phyloP scores from a whole-genome alignment of 2,329 filamentous ascomycete genomes.

The Clonostachys rosea region DNA sequence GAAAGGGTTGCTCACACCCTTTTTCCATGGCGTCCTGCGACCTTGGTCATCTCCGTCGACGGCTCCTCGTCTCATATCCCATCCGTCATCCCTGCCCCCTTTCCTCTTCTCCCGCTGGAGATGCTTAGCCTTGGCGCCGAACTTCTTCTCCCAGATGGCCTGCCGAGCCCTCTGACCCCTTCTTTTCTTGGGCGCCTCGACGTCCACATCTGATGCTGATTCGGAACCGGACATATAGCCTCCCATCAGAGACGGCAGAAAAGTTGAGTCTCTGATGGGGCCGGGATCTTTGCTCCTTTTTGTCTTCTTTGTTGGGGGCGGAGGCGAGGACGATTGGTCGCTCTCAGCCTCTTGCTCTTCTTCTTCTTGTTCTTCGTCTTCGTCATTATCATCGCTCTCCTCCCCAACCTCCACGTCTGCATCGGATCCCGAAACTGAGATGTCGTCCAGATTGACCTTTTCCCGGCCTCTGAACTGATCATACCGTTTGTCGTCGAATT shows the following conservation, averaged over 20 bases:
- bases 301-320: slow-evolving; percentile 18
- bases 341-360: too few species aligned
- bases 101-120: slow-evolving; percentile 35
- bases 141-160: slow-evolving; percentile 78
- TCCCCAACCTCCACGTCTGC: slow-evolving; percentile 5
- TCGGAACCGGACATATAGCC: slow-evolving; percentile 78
- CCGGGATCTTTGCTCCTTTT: slow-evolving; percentile 9
- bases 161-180: slow-evolving; percentile 75
- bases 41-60: slow-evolving; percentile 35
- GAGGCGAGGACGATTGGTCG: slow-evolving; percentile 13
- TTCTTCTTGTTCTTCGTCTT: too few species aligned
- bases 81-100: slow-evolving; percentile 41
- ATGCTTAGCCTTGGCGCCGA: slow-evolving; percentile 66
- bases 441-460: slow-evolving; percentile 29
- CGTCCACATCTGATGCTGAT: slow-evolving; percentile 62
- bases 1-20: slow-evolving; percentile 34
- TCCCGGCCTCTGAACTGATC: slow-evolving; percentile 23
- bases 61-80: slow-evolving; percentile 53
- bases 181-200: slow-evolving; percentile 62
- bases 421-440: slow-evolving; percentile 27
- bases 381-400: not conserved
- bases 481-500: slow-evolving; percentile 24
- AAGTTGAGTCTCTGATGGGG: slow-evolving; percentile 44
- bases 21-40: slow-evolving; percentile 46
- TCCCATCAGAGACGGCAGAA: slow-evolving; percentile 72